Base-by-base conservation (phyloP, 163 green algal genomes). In the Volvox carteri region DNA sequence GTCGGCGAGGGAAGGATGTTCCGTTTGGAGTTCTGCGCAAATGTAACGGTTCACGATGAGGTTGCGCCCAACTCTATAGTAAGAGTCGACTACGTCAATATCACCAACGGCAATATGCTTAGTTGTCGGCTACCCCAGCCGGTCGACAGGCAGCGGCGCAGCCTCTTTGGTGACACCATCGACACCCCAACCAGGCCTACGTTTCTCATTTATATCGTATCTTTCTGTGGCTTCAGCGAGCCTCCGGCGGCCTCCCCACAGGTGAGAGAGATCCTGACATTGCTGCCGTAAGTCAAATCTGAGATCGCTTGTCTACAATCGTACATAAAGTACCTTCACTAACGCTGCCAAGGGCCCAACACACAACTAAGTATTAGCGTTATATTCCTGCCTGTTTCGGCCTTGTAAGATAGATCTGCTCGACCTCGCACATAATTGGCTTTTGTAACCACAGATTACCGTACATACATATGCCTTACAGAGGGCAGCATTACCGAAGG, bases 171-270 rank as follows among this genome's bases (percentile, higher is more conserved):
- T 1, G 65, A 72, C 1, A 35, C 0, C n/a, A 56, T 58, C 35
- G 30, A 8, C 46, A 39, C 62, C 4, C 60, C 81, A 7, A 70
- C 33, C 18, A 2, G 23, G 48, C 81, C 81, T 9, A 87, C 18
- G 2, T 87, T 87, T 23, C 62, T 87, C 3, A 46, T 87, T 0
- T 87, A 80, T 65, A 52, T 79, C 33, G 23, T 39, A 21, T 78
- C 81, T 9, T 46, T 78, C 3, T 78, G 70, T 21, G 70, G 70
- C 37, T 78, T 58, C 70, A 19, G 12, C 33, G 70, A 52, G 37
- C 70, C 70, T 18, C 37, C 70, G 35, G 37, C 11, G 7, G 70
- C 70, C 2, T 58, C 39, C 5, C 39, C 39, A 7, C 39, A 78
- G 70, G 70, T 78, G 54, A 65, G 54, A 25, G 54, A n/a, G n/a